Base-by-base conservation (phyloP, 2,329 filamentous ascomycete species). In the Colletotrichum neosansevieriae region DNA sequence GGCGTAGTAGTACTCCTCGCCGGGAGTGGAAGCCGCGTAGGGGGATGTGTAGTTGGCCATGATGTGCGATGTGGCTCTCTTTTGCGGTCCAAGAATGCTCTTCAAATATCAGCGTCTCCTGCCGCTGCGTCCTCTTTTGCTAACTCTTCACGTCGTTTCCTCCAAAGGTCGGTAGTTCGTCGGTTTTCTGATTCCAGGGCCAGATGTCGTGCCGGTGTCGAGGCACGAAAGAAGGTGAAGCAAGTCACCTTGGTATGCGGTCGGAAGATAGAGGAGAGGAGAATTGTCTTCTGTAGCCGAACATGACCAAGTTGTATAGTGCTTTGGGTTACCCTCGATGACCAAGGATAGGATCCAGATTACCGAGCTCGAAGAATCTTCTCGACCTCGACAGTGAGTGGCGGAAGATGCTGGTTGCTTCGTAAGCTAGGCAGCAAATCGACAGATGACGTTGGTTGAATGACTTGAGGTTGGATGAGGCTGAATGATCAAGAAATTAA, bases 191-290 rank as follows among this genome's bases (percentile, higher is more conserved):
- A 64, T 71, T 68, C 67, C 69, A 65, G 59, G 47, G 63, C 58
- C 56, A 67, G 72, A 71, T 74, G 74, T 81, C 77, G 82, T 81
- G 82, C 80, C 78, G 79, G 77, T 81, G 79, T 82, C 82, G 83
- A 79, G 78, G 79, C 81, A 80, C 81, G 76, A 75, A 74, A 79
- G 80, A 78, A 77, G 79, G 80, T 79, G 79, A 82, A 76, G 78
- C 81, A 81, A 79, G 85, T 88, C 86, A 88, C 86, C 86, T 86
- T 83, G 85, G 84, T 86, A 86, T 87, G 82, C 85, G 83, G 82
- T 87, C 84, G 85, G 84, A 84, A 77, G 84, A 84, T 83, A 83
- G 84, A 83, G 82, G 84, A 79, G 83, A 85, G 78, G 80, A 82
- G 79, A 79, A 81, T 76, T 80, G 81, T 84, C 80, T 84, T 84